Conservation (phyloP, 2,329 filamentous ascomycete species). For the Rugonectria rugulosa region DNA sequence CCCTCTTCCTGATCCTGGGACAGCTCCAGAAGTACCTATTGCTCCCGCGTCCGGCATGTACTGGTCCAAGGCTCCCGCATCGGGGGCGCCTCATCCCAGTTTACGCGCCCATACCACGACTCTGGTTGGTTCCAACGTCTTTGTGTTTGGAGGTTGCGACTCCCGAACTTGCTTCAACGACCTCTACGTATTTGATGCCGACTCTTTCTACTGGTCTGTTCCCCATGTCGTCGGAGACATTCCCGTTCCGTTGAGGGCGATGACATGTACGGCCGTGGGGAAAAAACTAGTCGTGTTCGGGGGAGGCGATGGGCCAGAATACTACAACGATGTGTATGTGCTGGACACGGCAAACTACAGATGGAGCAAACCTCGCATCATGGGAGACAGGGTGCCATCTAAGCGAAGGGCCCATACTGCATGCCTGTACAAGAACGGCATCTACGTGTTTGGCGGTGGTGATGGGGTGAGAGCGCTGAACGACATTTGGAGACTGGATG, state of each 20-base stretch:
- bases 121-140: conserved; percentile 71
- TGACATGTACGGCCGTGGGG: conserved; percentile 75
- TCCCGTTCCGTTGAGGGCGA: conserved; percentile 70
- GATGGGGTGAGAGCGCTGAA: conserved; percentile 75
- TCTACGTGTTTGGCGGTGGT: conserved; percentile 76
- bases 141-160: conserved; percentile 74
- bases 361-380: conserved; percentile 68
- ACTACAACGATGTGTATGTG: conserved; percentile 77
- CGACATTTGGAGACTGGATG: conserved; percentile 76
- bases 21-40: conserved; percentile 65
- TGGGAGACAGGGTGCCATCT: conserved; percentile 65
- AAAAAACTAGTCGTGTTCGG: conserved; percentile 76
- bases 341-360: conserved; percentile 75
- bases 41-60: conserved; percentile 77
- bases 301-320: conserved; percentile 73
- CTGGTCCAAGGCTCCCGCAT: conserved; percentile 72
- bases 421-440: conserved; percentile 74
- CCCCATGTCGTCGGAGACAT: conserved; percentile 71
- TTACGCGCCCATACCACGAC: conserved; percentile 73
- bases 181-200: conserved; percentile 73
- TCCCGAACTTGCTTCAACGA: conserved; percentile 73
- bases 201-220: conserved; percentile 73
- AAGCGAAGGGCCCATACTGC: conserved; percentile 73
- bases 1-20: conserved; percentile 62
- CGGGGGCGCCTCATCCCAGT: conserved; percentile 66